A percentile compares a stretch with the other conserved stretches of the same genome.
These are phyloP conservation scores for Clavaria fumosa DNA, from an alignment of 768 basidiomycete species.

Conservation along the genomic window DNA sequence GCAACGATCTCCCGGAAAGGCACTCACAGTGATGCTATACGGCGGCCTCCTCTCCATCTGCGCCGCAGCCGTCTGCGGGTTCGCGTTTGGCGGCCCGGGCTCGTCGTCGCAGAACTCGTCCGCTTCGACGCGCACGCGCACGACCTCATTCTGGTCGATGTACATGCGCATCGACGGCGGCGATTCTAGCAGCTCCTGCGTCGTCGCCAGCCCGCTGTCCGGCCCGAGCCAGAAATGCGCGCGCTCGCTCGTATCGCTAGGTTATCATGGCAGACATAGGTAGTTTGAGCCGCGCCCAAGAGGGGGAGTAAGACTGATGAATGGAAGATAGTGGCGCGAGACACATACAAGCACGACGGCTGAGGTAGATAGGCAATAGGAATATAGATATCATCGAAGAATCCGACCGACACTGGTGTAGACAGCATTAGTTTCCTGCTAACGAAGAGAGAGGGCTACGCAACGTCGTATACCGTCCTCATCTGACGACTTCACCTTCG, in stretches of 20 bases:
- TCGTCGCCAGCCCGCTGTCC: conserved; percentile 21
- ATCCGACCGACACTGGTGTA: conserved; percentile 60
- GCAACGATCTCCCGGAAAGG: neutral
- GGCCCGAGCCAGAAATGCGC: conserved; percentile 79
- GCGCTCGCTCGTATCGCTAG: conserved; percentile 68
- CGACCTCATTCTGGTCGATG: conserved; percentile 58
- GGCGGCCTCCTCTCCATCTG: conserved; percentile 38
- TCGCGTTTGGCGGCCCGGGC: conserved; percentile 65
- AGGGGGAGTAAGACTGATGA: too few species aligned
- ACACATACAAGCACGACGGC: conserved; percentile 62
- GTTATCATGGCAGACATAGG: neutral
- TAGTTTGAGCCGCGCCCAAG: neutral
- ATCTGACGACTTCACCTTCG: conserved; percentile 77
- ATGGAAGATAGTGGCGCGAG: too few species aligned
- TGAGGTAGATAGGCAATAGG: conserved; percentile 67
- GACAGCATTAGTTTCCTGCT: neutral
- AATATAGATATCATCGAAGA: conserved; percentile 91
- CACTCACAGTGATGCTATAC: conserved; percentile 53
- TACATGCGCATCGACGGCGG: conserved; percentile 57
- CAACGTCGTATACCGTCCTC: conserved; percentile 71
- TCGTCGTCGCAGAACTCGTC: conserved; percentile 82
- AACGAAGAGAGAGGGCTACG: conserved; percentile 15
- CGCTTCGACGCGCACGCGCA: conserved; percentile 64
- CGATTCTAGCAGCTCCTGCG: conserved; percentile 56
- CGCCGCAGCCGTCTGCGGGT: conserved; percentile 47